These are phyloP conservation scores for Mollisiaceae sp. DNA, from an alignment of 2,329 filamentous ascomycete genomes.

Conservation along the genomic window DNA sequence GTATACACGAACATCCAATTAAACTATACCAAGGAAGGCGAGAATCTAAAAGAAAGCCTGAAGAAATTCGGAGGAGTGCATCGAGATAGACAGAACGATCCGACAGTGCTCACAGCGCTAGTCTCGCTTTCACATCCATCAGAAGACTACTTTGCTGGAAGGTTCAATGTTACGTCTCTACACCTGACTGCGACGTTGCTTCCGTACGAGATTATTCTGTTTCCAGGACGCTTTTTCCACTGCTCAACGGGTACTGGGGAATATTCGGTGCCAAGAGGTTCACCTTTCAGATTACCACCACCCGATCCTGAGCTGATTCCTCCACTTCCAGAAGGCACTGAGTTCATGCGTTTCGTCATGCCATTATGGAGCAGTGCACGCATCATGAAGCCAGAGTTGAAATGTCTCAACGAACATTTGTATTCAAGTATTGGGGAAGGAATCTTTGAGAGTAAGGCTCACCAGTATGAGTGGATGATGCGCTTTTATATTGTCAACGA, in stretches of 20 bases:
- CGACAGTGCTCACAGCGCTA: constrained; percentile 8
- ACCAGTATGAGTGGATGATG: constrained; percentile 16
- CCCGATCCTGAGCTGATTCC: neutral
- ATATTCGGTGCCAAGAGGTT: constrained; percentile 14
- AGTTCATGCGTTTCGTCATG: neutral
- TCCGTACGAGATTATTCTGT: constrained; percentile 16
- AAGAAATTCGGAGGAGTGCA: constrained; percentile 15
- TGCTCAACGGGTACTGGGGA: constrained; percentile 4
- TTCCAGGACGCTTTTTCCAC: constrained; percentile 18
- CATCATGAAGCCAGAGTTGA: neutral
- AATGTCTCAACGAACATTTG: neutral
- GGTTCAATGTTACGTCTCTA: constrained; percentile 18
- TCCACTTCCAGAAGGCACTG: neutral
- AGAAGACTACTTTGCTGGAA: constrained; percentile 15
- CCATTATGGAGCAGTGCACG: neutral
- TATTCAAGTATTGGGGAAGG: neutral
- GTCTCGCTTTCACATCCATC: constrained; percentile 17
- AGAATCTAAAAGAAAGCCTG: neutral
- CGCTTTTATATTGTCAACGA: constrained; percentile 17
- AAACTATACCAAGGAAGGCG: constrained; percentile 11
- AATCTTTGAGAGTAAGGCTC: neutral
- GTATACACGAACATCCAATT: constrained; percentile 18
- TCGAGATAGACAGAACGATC: constrained; percentile 15
- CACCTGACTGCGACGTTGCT: neutral
- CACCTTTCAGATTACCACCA: neutral